Percentiles rank a stretch among this genome's conserved stretches.
Conservation (phyloP, 73 alveolate genomes). For the Paramecium caudatum region DNA sequence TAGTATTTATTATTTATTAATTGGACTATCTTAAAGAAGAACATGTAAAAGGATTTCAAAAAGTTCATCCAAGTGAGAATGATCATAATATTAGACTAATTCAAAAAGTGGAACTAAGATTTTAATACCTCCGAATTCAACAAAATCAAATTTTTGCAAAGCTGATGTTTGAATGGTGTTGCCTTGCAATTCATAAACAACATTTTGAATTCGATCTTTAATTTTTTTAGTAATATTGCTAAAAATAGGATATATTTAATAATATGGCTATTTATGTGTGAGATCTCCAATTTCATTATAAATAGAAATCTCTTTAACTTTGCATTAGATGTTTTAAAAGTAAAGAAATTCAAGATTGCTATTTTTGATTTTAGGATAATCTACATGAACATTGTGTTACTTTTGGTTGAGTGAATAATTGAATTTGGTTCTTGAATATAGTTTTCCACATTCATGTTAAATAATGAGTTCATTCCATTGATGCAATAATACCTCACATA, state of each 20-base stretch:
- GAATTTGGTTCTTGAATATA: constrained; percentile 41
- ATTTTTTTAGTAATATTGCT: not conserved
- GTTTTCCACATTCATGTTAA: constrained; percentile 38
- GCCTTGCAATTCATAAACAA: not conserved
- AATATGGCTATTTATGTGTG: not conserved
- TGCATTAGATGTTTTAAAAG: not conserved
- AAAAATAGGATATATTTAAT: not conserved
- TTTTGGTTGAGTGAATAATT: not conserved
- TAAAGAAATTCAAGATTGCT: not conserved
- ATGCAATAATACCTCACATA: not conserved
- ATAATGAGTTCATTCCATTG: not conserved
- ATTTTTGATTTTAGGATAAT: constrained; percentile 34
- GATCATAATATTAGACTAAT: constrained; percentile 12
- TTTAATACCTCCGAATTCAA: constrained; percentile 25
- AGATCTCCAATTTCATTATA: constrained; percentile 13
- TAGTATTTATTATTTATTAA: not conserved
- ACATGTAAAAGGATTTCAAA: not conserved
- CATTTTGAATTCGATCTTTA: constrained; percentile 2
- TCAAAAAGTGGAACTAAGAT: constrained; percentile 5
- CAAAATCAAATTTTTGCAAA: constrained; percentile 27
- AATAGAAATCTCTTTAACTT: constrained; percentile 12
- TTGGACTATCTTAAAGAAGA: not conserved
- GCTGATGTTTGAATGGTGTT: not conserved
- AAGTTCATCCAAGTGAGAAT: not conserved
- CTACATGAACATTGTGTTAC: not conserved